Conservation (phyloP, 2,329 filamentous ascomycete species). For the Fulvia fulva region DNA sequence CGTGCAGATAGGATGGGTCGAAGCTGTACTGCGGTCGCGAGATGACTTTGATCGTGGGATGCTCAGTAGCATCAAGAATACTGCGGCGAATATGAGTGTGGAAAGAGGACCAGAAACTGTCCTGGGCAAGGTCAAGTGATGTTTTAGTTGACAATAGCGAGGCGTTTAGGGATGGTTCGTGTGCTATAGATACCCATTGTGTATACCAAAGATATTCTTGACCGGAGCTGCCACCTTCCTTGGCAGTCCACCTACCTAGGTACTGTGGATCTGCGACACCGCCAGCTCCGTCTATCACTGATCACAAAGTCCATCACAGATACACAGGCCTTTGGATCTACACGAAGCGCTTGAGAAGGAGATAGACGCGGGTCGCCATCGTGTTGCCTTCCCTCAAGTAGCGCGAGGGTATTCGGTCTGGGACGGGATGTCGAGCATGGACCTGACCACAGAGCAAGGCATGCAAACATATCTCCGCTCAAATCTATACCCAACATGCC, state of each 20-base stretch:
- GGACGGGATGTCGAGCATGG: no score
- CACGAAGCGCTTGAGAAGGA: no score
- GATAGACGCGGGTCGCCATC: no score
- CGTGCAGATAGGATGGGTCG: conserved; percentile 90
- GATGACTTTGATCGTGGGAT: conserved; percentile 93
- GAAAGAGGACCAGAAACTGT: conserved; percentile 83
- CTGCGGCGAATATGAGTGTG: conserved; percentile 79
- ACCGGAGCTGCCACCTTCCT: neutral
- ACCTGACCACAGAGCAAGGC: conserved; percentile 6
- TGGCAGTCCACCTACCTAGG: neutral
- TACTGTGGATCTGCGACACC: neutral
- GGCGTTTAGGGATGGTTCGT: neutral
- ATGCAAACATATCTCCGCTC: conserved; percentile 4
- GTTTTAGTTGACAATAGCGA: neutral
- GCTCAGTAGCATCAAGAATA: conserved; percentile 81
- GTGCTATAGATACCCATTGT: neutral
- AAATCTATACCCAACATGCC: neutral
- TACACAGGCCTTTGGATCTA: no score
- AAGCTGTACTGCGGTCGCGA: conserved; percentile 76
- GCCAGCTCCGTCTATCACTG: no score
- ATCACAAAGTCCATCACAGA: no score
- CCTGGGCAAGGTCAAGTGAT: conserved; percentile 70
- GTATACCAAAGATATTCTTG: no score
- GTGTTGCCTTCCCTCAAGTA: no score
- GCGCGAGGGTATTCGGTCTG: no score